Evolutionary conservation across 2,329 filamentous ascomycete species (phyloP).

Genomic region (Alternaria postmessia): DNA sequence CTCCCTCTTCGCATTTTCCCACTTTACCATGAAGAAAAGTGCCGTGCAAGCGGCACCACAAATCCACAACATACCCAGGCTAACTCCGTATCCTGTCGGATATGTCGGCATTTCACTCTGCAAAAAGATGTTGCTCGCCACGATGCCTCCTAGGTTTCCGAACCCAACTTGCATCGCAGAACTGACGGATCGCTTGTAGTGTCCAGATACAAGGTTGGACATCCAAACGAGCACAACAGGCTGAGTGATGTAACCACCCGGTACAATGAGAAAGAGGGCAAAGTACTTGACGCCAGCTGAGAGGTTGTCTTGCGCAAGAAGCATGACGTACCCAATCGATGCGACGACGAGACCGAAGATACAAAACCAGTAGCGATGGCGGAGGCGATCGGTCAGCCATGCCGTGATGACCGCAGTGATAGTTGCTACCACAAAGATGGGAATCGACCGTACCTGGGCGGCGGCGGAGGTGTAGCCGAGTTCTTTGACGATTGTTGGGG

Average conservation of each 20-base stretch:
- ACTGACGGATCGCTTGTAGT: conserved; percentile 64
- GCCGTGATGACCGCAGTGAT: conserved; percentile 49
- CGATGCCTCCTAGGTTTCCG: conserved; percentile 61
- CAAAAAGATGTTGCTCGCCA: conserved; percentile 61
- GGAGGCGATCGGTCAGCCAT: conserved; percentile 59
- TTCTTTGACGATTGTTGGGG: conserved; percentile 52
- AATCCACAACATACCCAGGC: conserved; percentile 60
- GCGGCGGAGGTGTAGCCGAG: conserved; percentile 50
- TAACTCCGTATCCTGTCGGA: conserved; percentile 59
- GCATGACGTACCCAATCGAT: conserved; percentile 64
- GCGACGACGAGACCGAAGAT: conserved; percentile 59
- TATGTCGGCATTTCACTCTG: conserved; percentile 57
- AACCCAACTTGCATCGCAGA: conserved; percentile 58
- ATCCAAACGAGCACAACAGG: conserved; percentile 66
- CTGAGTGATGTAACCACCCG: conserved; percentile 63
- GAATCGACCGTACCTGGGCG: conserved; percentile 51
- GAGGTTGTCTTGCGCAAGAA: conserved; percentile 58
- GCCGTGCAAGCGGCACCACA: conserved; percentile 55
- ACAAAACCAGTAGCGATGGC: conserved; percentile 63
- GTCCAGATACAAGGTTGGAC: conserved; percentile 64
- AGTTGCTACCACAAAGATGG: conserved; percentile 52
- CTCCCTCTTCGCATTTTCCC: conserved; percentile 59
- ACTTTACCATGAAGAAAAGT: conserved; percentile 52
- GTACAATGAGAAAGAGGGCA: conserved; percentile 63
- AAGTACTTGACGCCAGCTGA: conserved; percentile 61